Evolutionary conservation across 176 grass and related monocot genomes (phyloP), one percentile per base, ranked within the genome.

Genomic region (Aegilops sharonensis): DNA sequence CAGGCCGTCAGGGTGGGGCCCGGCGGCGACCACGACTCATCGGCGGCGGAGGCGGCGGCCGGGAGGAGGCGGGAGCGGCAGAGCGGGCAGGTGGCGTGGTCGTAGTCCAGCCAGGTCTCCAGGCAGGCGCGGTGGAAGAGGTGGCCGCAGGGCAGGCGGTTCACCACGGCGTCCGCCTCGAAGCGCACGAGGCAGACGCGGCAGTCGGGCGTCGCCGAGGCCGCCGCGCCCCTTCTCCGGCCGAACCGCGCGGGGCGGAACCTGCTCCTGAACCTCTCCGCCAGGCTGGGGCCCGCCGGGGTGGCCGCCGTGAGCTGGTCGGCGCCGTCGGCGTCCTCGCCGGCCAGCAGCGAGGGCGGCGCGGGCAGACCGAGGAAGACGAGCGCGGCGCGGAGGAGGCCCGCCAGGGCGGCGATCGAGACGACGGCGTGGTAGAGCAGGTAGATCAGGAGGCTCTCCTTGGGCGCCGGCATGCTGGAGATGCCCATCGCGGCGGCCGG

Each of bases 21-120:
- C 2, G 69, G 59, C 25, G 79, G 6, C 43, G 63, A 8, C 24
- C 56, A 11, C 29, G 29, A 23, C 2, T 69, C 11, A 11, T 21
- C 50, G 54, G 83, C 47, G 43, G 11, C n/a, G 27, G 73, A 27
- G 30, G n/a, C 4, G 5, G 7, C 12, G 40, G 9, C 3, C 14
- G 71, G 88, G 77, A 94, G 91, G 86, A 98, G 69, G 37, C 36
- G 57, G 73, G 86, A 82, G 48, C 93, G 91, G 75, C 96, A 98
- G 30, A 98, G 81, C 57, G 96, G 96, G 84, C 96, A 98, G 8
- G 96, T 98, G 78, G 88, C 93, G 80, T 92, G 91, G 70, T 88
- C 91, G 87, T 98, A 94, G 27, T 92, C 90, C 50, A 98, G 87
- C 96, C 96, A 98, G 57, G 72, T 91, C 81, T 95, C 91, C 57